Evolutionary conservation across 164 flowering plant genomes (phyloP).

Genomic region (Sextonia rubra): DNA sequence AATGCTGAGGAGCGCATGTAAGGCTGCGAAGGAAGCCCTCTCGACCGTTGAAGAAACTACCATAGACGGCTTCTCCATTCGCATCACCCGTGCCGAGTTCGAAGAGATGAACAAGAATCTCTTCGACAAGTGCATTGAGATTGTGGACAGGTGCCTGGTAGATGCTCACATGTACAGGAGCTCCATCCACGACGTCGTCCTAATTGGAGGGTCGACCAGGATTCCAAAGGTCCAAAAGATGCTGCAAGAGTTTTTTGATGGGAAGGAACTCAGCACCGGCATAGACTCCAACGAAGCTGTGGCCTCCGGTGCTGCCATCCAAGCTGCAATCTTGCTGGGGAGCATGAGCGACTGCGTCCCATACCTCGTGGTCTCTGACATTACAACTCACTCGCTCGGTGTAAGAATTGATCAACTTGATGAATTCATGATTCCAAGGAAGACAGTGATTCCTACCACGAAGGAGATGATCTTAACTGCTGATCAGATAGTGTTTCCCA

Average conservation of each 20-base stretch:
- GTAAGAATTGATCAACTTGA: conserved; percentile 40
- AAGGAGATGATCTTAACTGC: conserved; percentile 40
- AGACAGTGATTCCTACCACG: conserved; percentile 51
- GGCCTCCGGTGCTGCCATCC: conserved; percentile 60
- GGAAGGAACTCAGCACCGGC: conserved; percentile 56
- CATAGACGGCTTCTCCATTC: conserved; percentile 44
- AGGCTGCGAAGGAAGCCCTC: conserved; percentile 17
- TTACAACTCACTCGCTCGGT: conserved; percentile 17
- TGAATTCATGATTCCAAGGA: conserved; percentile 44
- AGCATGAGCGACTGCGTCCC: rapidly evolving
- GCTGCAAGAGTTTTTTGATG: conserved; percentile 54
- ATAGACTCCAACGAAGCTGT: conserved; percentile 62
- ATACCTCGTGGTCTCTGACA: neutral
- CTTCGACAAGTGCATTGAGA: conserved; percentile 49
- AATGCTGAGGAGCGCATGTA: conserved; percentile 36
- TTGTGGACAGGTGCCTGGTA: conserved; percentile 44
- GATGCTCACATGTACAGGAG: conserved; percentile 57
- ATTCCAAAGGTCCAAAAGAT: conserved; percentile 54
- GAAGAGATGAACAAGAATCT: conserved; percentile 58
- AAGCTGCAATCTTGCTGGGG: conserved; percentile 11
- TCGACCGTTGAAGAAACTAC: conserved; percentile 43
- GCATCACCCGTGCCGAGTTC: conserved; percentile 49
- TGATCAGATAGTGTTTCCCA: conserved; percentile 41
- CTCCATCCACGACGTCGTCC: conserved; percentile 44
- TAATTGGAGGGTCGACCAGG: conserved; percentile 57